Evolutionary conservation across 2,329 filamentous ascomycete species (phyloP).

Genomic region (Aspergillus pseudoviridinutans): DNA sequence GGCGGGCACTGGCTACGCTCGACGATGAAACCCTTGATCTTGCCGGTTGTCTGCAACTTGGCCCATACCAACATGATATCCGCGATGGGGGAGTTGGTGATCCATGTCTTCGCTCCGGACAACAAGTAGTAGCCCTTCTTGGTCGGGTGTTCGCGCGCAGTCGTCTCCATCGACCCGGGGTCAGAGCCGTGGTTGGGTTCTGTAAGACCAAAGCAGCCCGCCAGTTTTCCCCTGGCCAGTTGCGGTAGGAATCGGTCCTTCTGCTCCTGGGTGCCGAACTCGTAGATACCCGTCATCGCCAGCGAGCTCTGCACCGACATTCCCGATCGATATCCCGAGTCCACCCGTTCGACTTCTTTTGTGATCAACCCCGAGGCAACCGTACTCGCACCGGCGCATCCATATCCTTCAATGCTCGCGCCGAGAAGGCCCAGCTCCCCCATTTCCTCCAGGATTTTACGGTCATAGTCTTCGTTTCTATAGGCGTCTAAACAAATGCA

Average conservation of each 20-base stretch:
- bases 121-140: conserved; percentile 78
- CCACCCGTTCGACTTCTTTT: conserved; percentile 82
- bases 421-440: conserved; percentile 85
- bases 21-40: conserved; percentile 89
- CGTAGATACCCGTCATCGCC: conserved; percentile 88
- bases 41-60: conserved; percentile 83
- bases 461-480: conserved; percentile 80
- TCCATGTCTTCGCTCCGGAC: conserved; percentile 88
- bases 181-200: conserved; percentile 93
- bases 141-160: conserved; percentile 76
- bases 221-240: conserved; percentile 75
- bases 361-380: conserved; percentile 89
- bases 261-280: conserved; percentile 80
- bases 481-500: conserved; percentile 63
- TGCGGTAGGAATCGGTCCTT: conserved; percentile 78
- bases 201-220: conserved; percentile 85
- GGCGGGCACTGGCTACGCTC: conserved; percentile 80
- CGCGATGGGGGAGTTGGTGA: conserved; percentile 88
- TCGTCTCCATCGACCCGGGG: conserved; percentile 84
- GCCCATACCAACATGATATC: conserved; percentile 89
- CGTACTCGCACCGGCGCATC: conserved; percentile 80
- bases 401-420: conserved; percentile 81
- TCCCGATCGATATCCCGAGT: conserved; percentile 85
- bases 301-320: conserved; percentile 92
- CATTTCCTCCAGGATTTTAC: conserved; percentile 84